These are phyloP conservation scores for Stereocaulon alpinum DNA, from an alignment of 495 filamentous ascomycete genomes.

Conservation along the genomic window DNA sequence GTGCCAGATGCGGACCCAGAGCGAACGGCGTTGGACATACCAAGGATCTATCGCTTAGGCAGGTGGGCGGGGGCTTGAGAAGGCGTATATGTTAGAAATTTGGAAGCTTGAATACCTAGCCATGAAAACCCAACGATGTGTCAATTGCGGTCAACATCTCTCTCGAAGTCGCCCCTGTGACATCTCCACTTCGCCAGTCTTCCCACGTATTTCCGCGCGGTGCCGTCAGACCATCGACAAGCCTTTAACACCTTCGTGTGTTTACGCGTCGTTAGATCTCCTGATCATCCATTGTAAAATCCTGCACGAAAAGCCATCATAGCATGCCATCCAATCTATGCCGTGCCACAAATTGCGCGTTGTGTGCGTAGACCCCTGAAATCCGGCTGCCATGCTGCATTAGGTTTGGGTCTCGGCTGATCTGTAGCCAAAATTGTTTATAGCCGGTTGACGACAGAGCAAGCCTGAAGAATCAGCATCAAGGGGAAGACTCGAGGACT, in stretches of 20 bases:
- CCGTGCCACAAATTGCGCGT: conserved; percentile 2
- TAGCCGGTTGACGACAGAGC: conserved; percentile 1
- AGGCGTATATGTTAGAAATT: not conserved
- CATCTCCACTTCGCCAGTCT: too few relatives aligned
- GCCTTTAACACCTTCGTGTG: not conserved
- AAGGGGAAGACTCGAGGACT: not conserved
- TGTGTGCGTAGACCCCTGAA: not conserved
- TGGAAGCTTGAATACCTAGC: not conserved
- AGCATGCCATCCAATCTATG: not conserved
- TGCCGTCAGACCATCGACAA: not conserved
- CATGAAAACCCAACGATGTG: too few relatives aligned
- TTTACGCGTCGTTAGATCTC: not conserved
- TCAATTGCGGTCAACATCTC: too few relatives aligned
- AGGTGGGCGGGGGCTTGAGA: not conserved
- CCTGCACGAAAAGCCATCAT: too few relatives aligned
- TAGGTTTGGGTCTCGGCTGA: conserved; percentile 11
- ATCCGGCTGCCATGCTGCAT: conserved; percentile 3
- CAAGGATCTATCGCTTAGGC: too few relatives aligned
- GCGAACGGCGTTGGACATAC: not conserved
- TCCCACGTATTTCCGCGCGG: not conserved
- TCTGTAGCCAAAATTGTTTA: conserved; percentile 7
- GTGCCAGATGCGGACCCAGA: not conserved
- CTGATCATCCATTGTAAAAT: not conserved
- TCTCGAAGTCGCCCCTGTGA: not conserved
- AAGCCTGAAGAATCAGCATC: not conserved